Evolutionary conservation across 805 yeast genomes (phyloP).

Genomic region (Tetrapisispora arboricola): DNA sequence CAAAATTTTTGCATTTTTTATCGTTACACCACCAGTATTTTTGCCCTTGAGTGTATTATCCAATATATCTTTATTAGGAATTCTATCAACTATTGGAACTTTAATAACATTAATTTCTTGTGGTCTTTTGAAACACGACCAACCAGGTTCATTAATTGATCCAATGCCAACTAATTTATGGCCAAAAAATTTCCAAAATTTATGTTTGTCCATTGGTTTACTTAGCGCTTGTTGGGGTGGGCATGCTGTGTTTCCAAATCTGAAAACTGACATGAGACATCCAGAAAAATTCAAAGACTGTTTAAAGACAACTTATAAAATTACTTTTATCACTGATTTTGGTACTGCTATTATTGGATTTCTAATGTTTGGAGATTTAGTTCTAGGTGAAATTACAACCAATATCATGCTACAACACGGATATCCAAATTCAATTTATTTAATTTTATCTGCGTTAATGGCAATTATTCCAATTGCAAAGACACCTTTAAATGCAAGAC

Average conservation of each 20-base stretch:
- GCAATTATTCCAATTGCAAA: constrained; percentile 80
- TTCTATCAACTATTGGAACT: constrained; percentile 56
- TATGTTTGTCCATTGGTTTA: constrained; percentile 54
- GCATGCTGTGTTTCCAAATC: constrained; percentile 69
- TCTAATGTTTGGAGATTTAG: constrained; percentile 67
- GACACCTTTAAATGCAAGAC: constrained; percentile 74
- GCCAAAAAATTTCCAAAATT: constrained; percentile 45
- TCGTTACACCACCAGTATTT: constrained; percentile 73
- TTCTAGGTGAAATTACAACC: constrained; percentile 68
- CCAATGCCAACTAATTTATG: constrained; percentile 58
- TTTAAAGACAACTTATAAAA: constrained; percentile 46
- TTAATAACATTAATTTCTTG: constrained; percentile 47
- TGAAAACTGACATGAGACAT: constrained; percentile 61
- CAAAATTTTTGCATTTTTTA: constrained; percentile 57
- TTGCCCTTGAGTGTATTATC: constrained; percentile 67
- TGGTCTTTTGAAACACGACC: constrained; percentile 47
- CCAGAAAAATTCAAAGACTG: constrained; percentile 48
- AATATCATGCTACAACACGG: constrained; percentile 56
- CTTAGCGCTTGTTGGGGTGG: constrained; percentile 81
- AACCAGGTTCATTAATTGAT: constrained; percentile 67
- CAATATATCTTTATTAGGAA: constrained; percentile 59
- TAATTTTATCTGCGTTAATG: constrained; percentile 55
- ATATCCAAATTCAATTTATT: constrained; percentile 53
- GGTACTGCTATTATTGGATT: constrained; percentile 59
- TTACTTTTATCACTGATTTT: constrained; percentile 50